These are phyloP conservation scores for Nidula niveotomentosa DNA, from an alignment of 1,284 basidiomycete species.

Conservation along the genomic window DNA sequence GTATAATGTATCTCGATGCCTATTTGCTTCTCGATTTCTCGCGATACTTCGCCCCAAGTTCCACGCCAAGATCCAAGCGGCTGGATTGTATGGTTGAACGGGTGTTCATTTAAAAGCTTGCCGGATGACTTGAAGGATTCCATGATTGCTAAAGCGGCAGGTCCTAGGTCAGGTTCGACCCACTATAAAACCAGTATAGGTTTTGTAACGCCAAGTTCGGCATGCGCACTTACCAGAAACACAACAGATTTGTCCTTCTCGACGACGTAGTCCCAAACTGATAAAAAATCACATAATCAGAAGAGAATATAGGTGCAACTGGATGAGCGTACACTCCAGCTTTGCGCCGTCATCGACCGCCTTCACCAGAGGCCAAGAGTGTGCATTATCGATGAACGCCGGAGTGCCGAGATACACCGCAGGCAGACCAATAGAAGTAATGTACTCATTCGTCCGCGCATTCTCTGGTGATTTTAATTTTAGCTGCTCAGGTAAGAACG, in stretches of 20 bases:
- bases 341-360: conserved; percentile 2
- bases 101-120: conserved; percentile 6
- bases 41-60: conserved; percentile 10
- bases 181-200: conserved; percentile 4
- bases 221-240: conserved; percentile 8
- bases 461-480: not conserved
- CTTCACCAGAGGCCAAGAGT: conserved; percentile 10
- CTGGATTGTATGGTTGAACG: conserved; percentile 12
- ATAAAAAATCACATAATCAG: not conserved
- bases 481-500: not conserved
- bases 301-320: not conserved
- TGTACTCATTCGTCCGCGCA: conserved; percentile 4
- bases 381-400: conserved; percentile 10
- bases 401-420: conserved; percentile 10
- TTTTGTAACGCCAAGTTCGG: not conserved
- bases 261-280: conserved; percentile 12
- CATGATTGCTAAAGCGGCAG: conserved; percentile 3
- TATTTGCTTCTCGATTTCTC: conserved; percentile 13
- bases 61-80: conserved; percentile 13
- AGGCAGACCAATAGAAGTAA: conserved; percentile 10
- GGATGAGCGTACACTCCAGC: conserved; percentile 7
- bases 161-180: conserved; percentile 11
- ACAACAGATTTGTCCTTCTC: conserved; percentile 12
- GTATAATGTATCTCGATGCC: conserved; percentile 9
- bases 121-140: conserved; percentile 8